Evolutionary conservation across 805 yeast species (phyloP).

Genomic region (Lipomyces sp.): DNA sequence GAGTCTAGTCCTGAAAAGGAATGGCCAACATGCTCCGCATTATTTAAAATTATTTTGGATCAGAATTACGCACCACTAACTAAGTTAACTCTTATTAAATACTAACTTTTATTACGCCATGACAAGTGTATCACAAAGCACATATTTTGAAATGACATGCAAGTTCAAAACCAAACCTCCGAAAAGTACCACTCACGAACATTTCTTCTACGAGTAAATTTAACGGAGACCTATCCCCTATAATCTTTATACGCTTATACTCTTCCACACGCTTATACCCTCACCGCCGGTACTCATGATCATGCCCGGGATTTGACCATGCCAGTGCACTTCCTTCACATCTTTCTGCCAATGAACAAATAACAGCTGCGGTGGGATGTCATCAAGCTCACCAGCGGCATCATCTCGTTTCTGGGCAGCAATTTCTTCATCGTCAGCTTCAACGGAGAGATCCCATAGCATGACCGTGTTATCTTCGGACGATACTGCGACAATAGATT

Average conservation of each 20-base stretch:
- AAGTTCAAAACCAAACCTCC: background rate
- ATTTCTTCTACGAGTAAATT: background rate
- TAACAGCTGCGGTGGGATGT: conserved; percentile 91
- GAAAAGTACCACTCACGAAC: background rate
- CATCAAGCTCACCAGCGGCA: conserved; percentile 68
- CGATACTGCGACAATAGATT: conserved; percentile 92
- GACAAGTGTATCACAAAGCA: no score
- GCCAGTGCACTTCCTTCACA: conserved; percentile 98
- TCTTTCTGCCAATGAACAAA: conserved; percentile 98
- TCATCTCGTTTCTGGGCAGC: conserved; percentile 79
- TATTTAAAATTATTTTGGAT: no score
- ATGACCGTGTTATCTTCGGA: conserved; percentile 97
- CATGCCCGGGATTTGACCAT: conserved; percentile 93
- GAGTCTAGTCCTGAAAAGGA: no score
- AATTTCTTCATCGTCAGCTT: conserved; percentile 97
- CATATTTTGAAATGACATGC: no score
- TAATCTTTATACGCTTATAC: conserved; percentile 74
- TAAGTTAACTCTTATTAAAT: no score
- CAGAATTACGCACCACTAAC: no score
- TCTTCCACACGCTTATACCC: conserved; percentile 94
- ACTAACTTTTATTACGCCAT: no score
- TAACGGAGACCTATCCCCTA: background rate
- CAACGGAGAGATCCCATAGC: conserved; percentile 97
- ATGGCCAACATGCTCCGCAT: no score
- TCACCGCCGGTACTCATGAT: conserved; percentile 94